Evolutionary conservation across 345 rosid genomes (phyloP).

Genomic region (Salix exigua): DNA sequence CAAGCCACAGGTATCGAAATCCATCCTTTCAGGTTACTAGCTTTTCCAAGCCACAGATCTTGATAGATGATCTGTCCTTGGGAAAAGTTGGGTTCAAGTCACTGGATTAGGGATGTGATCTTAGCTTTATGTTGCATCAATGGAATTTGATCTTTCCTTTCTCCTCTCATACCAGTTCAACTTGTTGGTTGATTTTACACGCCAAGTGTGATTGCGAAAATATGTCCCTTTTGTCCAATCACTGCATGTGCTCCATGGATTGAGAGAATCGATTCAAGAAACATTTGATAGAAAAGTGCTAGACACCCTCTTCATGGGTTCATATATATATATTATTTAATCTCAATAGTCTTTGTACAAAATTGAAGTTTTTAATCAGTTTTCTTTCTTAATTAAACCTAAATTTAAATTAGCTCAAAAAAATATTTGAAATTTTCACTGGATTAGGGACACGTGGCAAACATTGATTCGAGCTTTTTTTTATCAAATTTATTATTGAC

Average conservation of each 20-base stretch:
- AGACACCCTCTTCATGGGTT: no score
- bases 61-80: background rate
- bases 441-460: no score
- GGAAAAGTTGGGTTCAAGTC: background rate
- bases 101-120: background rate
- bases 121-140: conserved; percentile 17
- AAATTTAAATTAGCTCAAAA: no score
- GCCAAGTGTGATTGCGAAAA: background rate
- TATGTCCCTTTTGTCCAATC: background rate
- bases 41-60: background rate
- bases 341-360: no score
- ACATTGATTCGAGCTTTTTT: no score
- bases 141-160: background rate
- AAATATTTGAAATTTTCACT: no score
- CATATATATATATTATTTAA: no score
- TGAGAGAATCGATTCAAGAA: background rate
- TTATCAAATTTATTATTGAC: no score
- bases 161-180: background rate
- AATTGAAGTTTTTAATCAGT: no score
- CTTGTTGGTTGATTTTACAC: background rate
- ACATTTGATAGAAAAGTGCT: background rate
- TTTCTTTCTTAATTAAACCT: no score
- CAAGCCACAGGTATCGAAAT: background rate
- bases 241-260: conserved; percentile 6
- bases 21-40: background rate